phyloP scores from a whole-genome alignment of 2,329 filamentous ascomycete genomes.

The Acrodontium crateriforme region DNA sequence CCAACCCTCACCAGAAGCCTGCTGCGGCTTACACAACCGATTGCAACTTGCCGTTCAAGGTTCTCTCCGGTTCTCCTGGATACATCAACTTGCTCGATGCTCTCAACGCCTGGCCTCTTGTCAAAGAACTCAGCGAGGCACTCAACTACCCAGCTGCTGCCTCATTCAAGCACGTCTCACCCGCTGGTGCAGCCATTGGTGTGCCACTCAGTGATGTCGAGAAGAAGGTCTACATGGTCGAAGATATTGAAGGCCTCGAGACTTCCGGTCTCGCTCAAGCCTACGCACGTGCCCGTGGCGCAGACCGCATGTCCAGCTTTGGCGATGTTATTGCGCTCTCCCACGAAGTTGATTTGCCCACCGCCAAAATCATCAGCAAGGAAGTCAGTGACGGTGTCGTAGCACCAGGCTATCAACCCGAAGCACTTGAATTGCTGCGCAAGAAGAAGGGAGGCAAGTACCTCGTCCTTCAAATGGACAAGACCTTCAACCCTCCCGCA shows the following conservation, averaged over 20 bases:
- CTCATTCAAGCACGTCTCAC: conserved; percentile 98
- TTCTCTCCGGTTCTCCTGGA: conserved; percentile 74
- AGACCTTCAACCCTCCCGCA: conserved; percentile 59
- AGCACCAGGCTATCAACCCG: conserved; percentile 71
- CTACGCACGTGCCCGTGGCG: conserved; percentile 87
- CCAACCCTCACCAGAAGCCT: conserved; percentile 97
- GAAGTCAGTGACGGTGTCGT: conserved; percentile 97
- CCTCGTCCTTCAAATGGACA: conserved; percentile 88
- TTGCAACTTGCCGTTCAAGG: conserved; percentile 80
- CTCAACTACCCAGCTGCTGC: conserved; percentile 81
- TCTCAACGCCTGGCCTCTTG: conserved; percentile 90
- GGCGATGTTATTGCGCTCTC: conserved; percentile 92
- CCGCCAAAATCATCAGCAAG: conserved; percentile 92
- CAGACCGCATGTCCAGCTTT: conserved; percentile 97
- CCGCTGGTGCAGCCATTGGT: conserved; percentile 88
- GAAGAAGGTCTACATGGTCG: conserved; percentile 96
- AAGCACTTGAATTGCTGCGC: conserved; percentile 77
- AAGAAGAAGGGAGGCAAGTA: conserved; percentile 99
- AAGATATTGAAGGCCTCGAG: conserved; percentile 83
- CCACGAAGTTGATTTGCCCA: conserved; percentile 78
- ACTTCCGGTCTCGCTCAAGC: conserved; percentile 78
- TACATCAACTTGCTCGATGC: conserved; percentile 97
- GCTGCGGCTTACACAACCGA: conserved; percentile 68
- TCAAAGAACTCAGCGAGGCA: conserved; percentile 87
- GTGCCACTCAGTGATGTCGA: conserved; percentile 74